These are phyloP conservation scores for Aspergillus vadensis DNA, from an alignment of 2,329 filamentous ascomycete genomes.

Conservation along the genomic window DNA sequence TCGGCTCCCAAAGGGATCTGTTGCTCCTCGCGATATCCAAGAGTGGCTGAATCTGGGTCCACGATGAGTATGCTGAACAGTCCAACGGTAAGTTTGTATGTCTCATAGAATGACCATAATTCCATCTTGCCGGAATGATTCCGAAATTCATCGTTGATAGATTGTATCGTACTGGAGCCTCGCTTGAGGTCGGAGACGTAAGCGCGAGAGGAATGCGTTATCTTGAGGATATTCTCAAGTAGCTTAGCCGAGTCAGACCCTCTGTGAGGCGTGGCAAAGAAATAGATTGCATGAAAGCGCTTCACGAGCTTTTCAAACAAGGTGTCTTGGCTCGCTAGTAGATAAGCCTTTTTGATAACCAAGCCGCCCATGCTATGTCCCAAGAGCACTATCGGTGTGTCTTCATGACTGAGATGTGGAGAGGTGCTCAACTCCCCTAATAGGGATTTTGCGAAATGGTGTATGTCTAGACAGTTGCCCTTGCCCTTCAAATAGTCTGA, in stretches of 20 bases:
- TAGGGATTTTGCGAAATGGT: constrained; percentile 33
- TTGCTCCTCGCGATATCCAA: constrained; percentile 47
- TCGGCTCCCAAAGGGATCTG: constrained; percentile 44
- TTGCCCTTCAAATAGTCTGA: constrained; percentile 14
- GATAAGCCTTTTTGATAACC: constrained; percentile 34
- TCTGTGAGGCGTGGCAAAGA: constrained; percentile 35
- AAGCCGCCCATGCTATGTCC: constrained; percentile 53
- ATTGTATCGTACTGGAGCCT: constrained; percentile 38
- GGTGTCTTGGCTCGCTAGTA: constrained; percentile 24
- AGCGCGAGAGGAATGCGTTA: constrained; percentile 7
- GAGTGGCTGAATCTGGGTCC: constrained; percentile 45
- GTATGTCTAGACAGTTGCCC: constrained; percentile 4
- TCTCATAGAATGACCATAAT: constrained; percentile 54
- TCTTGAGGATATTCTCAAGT: constrained; percentile 35
- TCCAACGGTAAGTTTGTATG: constrained; percentile 31
- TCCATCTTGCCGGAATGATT: constrained; percentile 39
- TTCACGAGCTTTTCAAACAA: constrained; percentile 16
- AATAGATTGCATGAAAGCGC: constrained; percentile 24
- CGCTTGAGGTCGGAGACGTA: constrained; percentile 45
- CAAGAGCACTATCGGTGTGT: constrained; percentile 44
- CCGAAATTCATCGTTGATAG: constrained; percentile 51
- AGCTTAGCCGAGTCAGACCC: constrained; percentile 28
- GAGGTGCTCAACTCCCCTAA: constrained; percentile 23
- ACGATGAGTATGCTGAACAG: constrained; percentile 36
- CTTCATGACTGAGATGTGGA: constrained; percentile 15